Evolutionary conservation across 2,329 filamentous ascomycete species (phyloP).

Genomic region (Claviceps humidiphila): DNA sequence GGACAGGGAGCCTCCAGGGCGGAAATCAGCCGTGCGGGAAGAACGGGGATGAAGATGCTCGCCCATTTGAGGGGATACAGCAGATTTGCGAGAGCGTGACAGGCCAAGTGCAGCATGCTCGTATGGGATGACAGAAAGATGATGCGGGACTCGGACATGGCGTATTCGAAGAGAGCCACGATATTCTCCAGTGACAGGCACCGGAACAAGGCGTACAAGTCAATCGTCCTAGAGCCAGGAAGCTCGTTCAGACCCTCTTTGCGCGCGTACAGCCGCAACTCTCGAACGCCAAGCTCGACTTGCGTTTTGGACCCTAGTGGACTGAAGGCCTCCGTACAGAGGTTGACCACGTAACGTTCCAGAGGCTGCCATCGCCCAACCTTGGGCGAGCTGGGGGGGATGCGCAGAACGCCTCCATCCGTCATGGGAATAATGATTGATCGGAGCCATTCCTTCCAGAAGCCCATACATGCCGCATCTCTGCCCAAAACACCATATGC

Average conservation of each 20-base stretch:
- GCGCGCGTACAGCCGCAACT: slow-evolving; percentile 80
- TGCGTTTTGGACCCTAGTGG: slow-evolving; percentile 91
- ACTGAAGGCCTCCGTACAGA: slow-evolving; percentile 89
- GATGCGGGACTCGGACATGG: slow-evolving; percentile 84
- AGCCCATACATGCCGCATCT: slow-evolving; percentile 69
- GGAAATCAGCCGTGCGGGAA: slow-evolving; percentile 77
- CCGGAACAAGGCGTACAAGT: slow-evolving; percentile 86
- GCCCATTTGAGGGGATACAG: slow-evolving; percentile 88
- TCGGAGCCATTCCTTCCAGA: slow-evolving; percentile 98
- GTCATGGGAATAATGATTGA: slow-evolving; percentile 93
- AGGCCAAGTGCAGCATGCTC: slow-evolving; percentile 88
- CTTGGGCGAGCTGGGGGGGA: slow-evolving; percentile 78
- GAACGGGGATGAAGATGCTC: slow-evolving; percentile 83
- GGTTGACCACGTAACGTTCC: slow-evolving; percentile 91
- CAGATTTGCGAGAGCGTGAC: slow-evolving; percentile 70
- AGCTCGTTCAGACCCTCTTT: slow-evolving; percentile 90
- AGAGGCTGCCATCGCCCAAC: slow-evolving; percentile 92
- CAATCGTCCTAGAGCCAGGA: slow-evolving; percentile 78
- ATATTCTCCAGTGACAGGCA: slow-evolving; percentile 86
- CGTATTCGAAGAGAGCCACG: slow-evolving; percentile 83
- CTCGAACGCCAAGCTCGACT: slow-evolving; percentile 79
- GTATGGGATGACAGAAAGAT: slow-evolving; percentile 93
- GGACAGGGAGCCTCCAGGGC: slow-evolving; percentile 90
- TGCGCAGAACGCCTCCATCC: slow-evolving; percentile 66
- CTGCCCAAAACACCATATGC: slow-evolving; percentile 86